These are phyloP conservation scores for Trematosphaeria pertusa DNA, from an alignment of 2,329 filamentous ascomycete species.

Conservation along the genomic window DNA sequence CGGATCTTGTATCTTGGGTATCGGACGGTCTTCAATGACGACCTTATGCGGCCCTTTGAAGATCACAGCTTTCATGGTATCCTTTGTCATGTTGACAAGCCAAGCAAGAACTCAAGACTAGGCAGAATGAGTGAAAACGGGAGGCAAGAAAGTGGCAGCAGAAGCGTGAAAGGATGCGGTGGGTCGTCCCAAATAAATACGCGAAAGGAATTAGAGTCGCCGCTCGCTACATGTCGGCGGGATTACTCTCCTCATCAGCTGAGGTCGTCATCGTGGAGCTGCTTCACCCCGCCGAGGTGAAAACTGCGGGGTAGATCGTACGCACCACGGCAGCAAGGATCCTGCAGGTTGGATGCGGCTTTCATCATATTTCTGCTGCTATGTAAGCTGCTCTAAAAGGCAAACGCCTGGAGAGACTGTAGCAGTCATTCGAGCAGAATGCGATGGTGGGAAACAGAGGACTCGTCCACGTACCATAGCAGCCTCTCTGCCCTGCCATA, in stretches of 20 bases:
- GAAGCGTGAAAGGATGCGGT: too few species aligned
- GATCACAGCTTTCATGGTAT: constrained; percentile 83
- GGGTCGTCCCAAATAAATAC: too few species aligned
- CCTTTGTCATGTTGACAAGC: constrained; percentile 23
- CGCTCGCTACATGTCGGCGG: too few species aligned
- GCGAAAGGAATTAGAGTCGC: too few species aligned
- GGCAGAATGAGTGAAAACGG: neutral
- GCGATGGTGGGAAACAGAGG: neutral
- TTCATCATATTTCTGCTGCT: constrained; percentile 10
- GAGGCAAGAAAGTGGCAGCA: too few species aligned
- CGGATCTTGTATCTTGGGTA: constrained; percentile 74
- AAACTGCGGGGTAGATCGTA: constrained; percentile 14
- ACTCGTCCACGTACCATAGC: constrained; percentile 12
- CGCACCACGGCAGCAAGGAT: constrained; percentile 2
- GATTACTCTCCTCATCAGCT: neutral
- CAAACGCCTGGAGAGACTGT: neutral
- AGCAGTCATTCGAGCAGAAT: constrained; percentile 1
- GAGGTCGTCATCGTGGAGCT: constrained; percentile 4
- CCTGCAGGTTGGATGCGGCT: constrained; percentile 3
- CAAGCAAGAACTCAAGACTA: neutral
- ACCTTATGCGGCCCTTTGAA: constrained; percentile 82
- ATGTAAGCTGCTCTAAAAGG: constrained; percentile 5
- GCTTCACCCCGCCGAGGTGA: constrained; percentile 9
- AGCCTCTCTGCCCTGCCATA: constrained; percentile 2
- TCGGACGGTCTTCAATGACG: constrained; percentile 77